Evolutionary conservation across 345 rosid genomes (phyloP).

Genomic region (Clarkia xantiana): DNA sequence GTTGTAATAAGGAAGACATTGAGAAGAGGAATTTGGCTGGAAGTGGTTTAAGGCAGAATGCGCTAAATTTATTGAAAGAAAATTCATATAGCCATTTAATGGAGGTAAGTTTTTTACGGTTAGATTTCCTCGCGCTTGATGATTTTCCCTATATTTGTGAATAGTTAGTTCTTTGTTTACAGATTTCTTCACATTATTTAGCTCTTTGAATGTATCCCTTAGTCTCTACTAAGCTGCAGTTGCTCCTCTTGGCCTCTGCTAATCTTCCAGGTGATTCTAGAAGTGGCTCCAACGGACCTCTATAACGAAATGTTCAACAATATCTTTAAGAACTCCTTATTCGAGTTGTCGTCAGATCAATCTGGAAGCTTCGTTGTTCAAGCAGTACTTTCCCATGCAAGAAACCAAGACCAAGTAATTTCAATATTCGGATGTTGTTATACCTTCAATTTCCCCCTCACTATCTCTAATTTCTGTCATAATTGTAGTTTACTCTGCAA

Average conservation of each 20-base stretch:
- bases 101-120: slow-evolving; percentile 42
- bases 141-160: no score
- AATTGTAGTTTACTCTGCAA: no score
- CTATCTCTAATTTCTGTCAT: no score
- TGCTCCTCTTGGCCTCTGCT: neutral
- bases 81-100: slow-evolving; percentile 77
- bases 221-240: neutral
- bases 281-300: slow-evolving; percentile 71
- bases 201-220: neutral
- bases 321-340: slow-evolving; percentile 57
- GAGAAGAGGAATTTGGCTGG: slow-evolving; percentile 33
- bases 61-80: slow-evolving; percentile 50
- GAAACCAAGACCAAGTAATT: slow-evolving; percentile 57
- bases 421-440: neutral
- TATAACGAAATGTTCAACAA: slow-evolving; percentile 50
- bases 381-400: slow-evolving; percentile 63
- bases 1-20: slow-evolving; percentile 29
- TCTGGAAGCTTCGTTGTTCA: slow-evolving; percentile 91
- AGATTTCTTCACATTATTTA: neutral
- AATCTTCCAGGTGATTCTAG: slow-evolving; percentile 60
- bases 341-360: slow-evolving; percentile 61
- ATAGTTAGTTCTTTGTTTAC: no score
- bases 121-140: no score
- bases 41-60: slow-evolving; percentile 15
- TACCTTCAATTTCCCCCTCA: neutral